Percentiles rank a stretch among this genome's conserved stretches.
phyloP scores from a whole-genome alignment of 371 early-diverging fungal genomes.

The Sporodiniella umbellata region DNA sequence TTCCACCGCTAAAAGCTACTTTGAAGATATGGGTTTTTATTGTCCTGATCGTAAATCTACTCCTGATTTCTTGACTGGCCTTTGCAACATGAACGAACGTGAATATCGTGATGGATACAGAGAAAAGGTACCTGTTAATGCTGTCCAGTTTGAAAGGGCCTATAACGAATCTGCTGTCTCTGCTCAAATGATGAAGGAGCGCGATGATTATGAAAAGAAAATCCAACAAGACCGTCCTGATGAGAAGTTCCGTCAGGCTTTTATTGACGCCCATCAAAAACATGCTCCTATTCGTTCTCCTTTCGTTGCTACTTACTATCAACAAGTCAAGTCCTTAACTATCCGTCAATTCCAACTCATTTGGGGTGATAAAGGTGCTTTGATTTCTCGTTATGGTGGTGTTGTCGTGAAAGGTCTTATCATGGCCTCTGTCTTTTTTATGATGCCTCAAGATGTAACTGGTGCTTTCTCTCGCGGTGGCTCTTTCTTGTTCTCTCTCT shows the following conservation, averaged over 20 bases:
- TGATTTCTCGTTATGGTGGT: slow-evolving; percentile 61
- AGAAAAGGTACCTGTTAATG: slow-evolving; percentile 39
- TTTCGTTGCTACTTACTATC: slow-evolving; percentile 61
- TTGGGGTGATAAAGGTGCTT: slow-evolving; percentile 44
- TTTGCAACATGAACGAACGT: slow-evolving; percentile 65
- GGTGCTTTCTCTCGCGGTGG: slow-evolving; percentile 78
- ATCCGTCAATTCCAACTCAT: slow-evolving; percentile 63
- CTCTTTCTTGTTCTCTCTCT: slow-evolving; percentile 60
- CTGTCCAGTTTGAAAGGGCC: slow-evolving; percentile 48
- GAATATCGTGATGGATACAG: slow-evolving; percentile 52
- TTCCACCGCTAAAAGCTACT: slow-evolving; percentile 45
- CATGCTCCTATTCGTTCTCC: slow-evolving; percentile 50
- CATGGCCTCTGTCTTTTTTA: slow-evolving; percentile 68
- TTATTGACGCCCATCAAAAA: slow-evolving; percentile 56
- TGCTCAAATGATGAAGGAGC: slow-evolving; percentile 28
- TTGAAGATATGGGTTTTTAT: slow-evolving; percentile 56
- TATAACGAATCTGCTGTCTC: slow-evolving; percentile 45
- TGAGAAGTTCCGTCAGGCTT: slow-evolving; percentile 50
- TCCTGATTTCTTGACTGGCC: slow-evolving; percentile 75
- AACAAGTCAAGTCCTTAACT: slow-evolving; percentile 61
- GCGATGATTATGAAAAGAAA: slow-evolving; percentile 37
- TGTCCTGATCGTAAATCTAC: slow-evolving; percentile 76
- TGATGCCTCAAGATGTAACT: slow-evolving; percentile 42
- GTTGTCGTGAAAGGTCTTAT: slow-evolving; percentile 65
- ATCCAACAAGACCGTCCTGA: slow-evolving; percentile 36